Base-by-base conservation (phyloP, 495 filamentous ascomycete genomes). In the Penicillium salamii region DNA sequence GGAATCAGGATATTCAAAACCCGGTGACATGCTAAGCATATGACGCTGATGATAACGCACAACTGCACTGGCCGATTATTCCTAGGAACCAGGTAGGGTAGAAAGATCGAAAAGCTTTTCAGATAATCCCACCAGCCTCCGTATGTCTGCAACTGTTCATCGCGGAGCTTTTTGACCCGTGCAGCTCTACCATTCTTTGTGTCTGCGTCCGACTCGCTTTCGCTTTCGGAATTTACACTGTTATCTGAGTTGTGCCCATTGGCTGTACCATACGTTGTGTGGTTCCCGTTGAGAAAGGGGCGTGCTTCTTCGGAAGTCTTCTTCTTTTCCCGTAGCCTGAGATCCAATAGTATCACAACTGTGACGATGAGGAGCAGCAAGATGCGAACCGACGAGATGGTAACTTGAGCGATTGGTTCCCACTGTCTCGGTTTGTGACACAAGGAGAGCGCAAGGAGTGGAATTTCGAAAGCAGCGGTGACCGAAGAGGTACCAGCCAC, bases 71-170 rank as follows among this genome's bases (percentile, higher is more conserved):
- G 52, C 32, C 62, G 77, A 49, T 76, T 71, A 39, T 80, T 79
- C 28, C 78, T 66, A 1, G 85, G 85, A 78, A 82, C 83, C 26
- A 88, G 65, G 58, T 83, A 82, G 7, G 82, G 83, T 36, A 86
- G 72, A 63, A 89, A 83, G 29, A 86, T 70, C 71, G 41, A 38
- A 33, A 64, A 65, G 19, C 37, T 19, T 20, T 40, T 48, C 24
- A 48, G 12, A 31, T 48, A 48, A 9, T 48, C 28, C 35, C 17
- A 48, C 46, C 46, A 48, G 7, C 35, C 46, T 1, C 36, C 26
- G 7, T 39, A 18, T 7, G 46, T 32, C 26, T 48, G 46, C 28
- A 48, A 15, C 12, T 38, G 28, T 19, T 33, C 46, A 24, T 48
- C 32, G 46, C 36, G 46, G 12, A 47, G 45, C 26, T 35, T 39